Base-by-base conservation (phyloP, 2,329 filamentous ascomycete genomes). In the Tolypocladium sp. region DNA sequence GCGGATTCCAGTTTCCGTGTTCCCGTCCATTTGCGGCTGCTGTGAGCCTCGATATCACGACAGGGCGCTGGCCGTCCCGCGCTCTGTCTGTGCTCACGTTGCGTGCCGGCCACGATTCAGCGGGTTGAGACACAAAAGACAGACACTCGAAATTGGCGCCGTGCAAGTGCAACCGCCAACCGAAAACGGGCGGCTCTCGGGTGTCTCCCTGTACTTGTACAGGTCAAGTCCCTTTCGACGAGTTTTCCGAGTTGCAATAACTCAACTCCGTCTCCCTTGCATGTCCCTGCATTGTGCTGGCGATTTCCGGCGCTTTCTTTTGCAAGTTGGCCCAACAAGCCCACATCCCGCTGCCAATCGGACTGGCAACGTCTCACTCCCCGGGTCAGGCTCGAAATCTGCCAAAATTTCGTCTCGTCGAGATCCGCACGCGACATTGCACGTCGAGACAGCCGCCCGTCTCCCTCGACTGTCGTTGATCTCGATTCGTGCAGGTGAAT, bases 401-500 rank as follows among this genome's bases (percentile, higher is more conserved):
- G 25, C 46, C 25, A 30, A 30, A 30, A 13, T 30, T 9, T 30
- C 7, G 46, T 4, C 38, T 25, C 54, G 37, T 30, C 38, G 37
- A 40, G 22, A 5, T 55, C 3, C 55, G 38, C 30, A 35, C 35
- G 61, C 59, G 63, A 65, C 60, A 64, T 58, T 60, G 57, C 30
- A 62, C 60, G 58, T 63, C 61, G 60, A 64, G 64, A 62, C 59
- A 60, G 52, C 53, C 58, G 60, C 57, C 57, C 46, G 55, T 60
- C 59, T 54, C 61, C 65, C 57, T 59, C 42, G 57, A 60, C 62
- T 60, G 57, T 60, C 57, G 60, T 60, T 60, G 65, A 65, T 67
- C 65, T 63, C 66, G 63, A 67, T 67, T 63, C 60, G 54, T 20
- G 46, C 35, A 55, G 51, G 56, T 61, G 59, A 60, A 61, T 60